Evolutionary conservation across 202 grass and related monocot genomes (phyloP).

Genomic region (Eragrostis tef): DNA sequence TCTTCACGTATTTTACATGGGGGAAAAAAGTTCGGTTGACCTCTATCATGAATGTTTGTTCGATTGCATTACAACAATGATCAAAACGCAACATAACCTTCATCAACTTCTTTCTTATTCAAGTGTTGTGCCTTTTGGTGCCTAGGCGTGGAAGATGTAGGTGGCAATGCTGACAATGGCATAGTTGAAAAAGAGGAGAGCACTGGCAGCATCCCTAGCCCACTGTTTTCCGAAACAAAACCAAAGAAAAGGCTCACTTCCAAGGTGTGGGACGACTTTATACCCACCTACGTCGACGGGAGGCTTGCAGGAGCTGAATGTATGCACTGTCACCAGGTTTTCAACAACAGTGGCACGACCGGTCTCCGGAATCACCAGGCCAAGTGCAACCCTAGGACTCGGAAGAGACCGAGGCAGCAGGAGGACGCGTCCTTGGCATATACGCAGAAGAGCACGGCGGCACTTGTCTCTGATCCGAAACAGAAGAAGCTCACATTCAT

Average conservation of each 20-base stretch:
- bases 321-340: conserved; percentile 38
- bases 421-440: conserved; percentile 7
- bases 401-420: conserved; percentile 16
- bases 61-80: neutral
- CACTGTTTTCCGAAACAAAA: neutral
- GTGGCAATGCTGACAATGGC: neutral
- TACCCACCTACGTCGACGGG: neutral
- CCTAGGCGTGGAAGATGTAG: neutral
- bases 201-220: neutral
- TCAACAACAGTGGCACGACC: conserved; percentile 34
- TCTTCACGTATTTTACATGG: neutral
- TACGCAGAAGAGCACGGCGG: neutral
- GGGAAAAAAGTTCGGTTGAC: neutral
- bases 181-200: neutral
- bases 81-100: neutral
- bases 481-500: conserved; percentile 48
- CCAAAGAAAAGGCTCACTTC: conserved; percentile 16
- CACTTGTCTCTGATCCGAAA: neutral
- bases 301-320: conserved; percentile 29
- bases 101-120: neutral
- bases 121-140: neutral
- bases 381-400: neutral
- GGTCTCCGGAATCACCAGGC: conserved; percentile 27
- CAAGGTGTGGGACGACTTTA: conserved; percentile 36
- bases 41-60: neutral